Evolutionary conservation across 2,329 filamentous ascomycete genomes (phyloP).

Genomic region (Biscogniauxia sp.): DNA sequence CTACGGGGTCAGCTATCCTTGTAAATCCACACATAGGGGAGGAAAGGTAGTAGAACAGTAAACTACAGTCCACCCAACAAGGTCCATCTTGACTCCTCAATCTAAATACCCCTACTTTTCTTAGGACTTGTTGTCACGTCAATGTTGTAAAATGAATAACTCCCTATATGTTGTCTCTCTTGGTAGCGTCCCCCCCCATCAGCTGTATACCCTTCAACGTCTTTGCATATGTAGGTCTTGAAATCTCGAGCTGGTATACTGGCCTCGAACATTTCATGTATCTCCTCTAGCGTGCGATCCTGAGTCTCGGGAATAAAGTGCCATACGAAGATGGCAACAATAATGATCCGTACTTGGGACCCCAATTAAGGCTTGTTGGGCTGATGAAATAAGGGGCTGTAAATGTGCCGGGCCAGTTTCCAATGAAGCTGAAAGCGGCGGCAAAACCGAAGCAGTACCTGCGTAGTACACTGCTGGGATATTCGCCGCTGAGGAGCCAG

Average conservation of each 20-base stretch:
- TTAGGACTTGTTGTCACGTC: too few species aligned
- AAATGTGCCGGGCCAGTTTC: slow-evolving; percentile 39
- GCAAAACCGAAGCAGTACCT: slow-evolving; percentile 38
- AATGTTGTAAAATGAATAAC: too few species aligned
- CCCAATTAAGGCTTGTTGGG: slow-evolving; percentile 38
- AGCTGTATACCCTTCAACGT: slow-evolving; percentile 20
- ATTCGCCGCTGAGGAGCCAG: slow-evolving; percentile 40
- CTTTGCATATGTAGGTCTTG: slow-evolving; percentile 22
- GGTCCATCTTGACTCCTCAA: too few species aligned
- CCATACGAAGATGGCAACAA: slow-evolving; percentile 33
- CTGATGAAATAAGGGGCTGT: slow-evolving; percentile 44
- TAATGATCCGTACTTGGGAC: slow-evolving; percentile 33
- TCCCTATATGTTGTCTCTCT: too few species aligned
- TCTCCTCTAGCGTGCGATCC: slow-evolving; percentile 27
- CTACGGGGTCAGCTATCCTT: too few species aligned
- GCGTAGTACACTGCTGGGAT: slow-evolving; percentile 39
- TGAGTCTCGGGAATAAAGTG: slow-evolving; percentile 26
- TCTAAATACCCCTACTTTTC: too few species aligned
- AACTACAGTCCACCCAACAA: too few species aligned
- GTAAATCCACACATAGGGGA: too few species aligned
- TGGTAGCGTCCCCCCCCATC: not conserved
- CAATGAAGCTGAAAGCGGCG: slow-evolving; percentile 39
- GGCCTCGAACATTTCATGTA: slow-evolving; percentile 29
- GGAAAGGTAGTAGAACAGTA: too few species aligned
- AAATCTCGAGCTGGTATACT: slow-evolving; percentile 25